These are phyloP conservation scores for Filobasidium wieringae DNA, from an alignment of 768 basidiomycete genomes.

Conservation along the genomic window DNA sequence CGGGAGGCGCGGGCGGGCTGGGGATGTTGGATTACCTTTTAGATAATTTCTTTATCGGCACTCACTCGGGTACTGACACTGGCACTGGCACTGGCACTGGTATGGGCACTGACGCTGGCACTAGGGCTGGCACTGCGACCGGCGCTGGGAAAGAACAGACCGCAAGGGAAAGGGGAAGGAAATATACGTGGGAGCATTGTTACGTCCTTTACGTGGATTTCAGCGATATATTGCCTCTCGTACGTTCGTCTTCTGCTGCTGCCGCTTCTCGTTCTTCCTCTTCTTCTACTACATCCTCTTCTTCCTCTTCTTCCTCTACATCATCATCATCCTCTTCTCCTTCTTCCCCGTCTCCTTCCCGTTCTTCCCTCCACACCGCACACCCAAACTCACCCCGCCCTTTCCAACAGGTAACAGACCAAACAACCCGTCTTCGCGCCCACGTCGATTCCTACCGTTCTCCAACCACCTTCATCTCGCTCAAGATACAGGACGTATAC, in stretches of 20 bases:
- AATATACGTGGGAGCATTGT: conserved; percentile 23
- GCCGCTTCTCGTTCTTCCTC: too few relatives aligned
- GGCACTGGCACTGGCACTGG: too few relatives aligned
- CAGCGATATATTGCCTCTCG: conserved; percentile 21
- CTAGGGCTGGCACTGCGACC: too few relatives aligned
- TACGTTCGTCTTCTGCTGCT: too few relatives aligned
- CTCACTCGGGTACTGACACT: too few relatives aligned
- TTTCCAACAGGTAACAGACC: neutral
- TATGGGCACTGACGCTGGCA: too few relatives aligned
- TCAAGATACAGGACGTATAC: conserved; percentile 6
- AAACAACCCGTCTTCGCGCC: neutral
- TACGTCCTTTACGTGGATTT: conserved; percentile 36
- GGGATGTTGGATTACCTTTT: conserved; percentile 26
- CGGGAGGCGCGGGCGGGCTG: conserved; percentile 31
- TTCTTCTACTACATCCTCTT: too few relatives aligned
- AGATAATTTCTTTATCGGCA: conserved; percentile 19
- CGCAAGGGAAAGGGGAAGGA: neutral
- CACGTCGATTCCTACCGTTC: neutral
- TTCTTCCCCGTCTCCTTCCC: neutral
- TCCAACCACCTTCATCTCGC: neutral
- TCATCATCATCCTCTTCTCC: neutral
- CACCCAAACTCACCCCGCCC: too few relatives aligned
- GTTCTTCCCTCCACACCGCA: neutral
- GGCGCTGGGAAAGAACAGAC: conserved; percentile 2
- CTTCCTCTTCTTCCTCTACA: neutral